Evolutionary conservation across 2,329 filamentous ascomycete genomes (phyloP).

Genomic region (Nemania sp.): DNA sequence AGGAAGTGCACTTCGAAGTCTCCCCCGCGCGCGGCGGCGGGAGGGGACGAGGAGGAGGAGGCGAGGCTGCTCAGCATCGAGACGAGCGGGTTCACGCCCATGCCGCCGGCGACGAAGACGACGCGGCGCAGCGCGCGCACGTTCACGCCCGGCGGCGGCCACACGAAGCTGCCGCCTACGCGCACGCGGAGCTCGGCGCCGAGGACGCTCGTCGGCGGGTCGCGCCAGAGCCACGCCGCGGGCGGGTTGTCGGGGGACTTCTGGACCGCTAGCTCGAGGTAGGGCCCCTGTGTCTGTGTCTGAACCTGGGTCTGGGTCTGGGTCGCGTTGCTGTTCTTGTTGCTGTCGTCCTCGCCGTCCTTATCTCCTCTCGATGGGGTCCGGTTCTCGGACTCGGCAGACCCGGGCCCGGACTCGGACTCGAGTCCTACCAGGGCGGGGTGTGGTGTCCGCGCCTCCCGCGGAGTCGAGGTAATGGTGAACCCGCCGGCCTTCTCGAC

Average conservation of each 20-base stretch:
- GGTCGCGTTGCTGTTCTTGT: background rate
- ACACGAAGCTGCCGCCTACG: slow-evolving; percentile 81
- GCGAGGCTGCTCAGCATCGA: slow-evolving; percentile 69
- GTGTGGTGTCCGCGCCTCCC: slow-evolving; percentile 48
- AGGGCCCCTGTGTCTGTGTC: slow-evolving; percentile 38
- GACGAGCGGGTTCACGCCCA: slow-evolving; percentile 81
- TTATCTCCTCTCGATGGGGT: no score
- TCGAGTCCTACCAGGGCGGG: background rate
- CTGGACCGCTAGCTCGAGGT: slow-evolving; percentile 81
- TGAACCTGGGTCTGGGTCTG: no score
- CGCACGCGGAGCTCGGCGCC: slow-evolving; percentile 66
- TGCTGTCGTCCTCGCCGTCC: background rate
- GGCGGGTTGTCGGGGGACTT: slow-evolving; percentile 70
- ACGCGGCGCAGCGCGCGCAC: slow-evolving; percentile 56
- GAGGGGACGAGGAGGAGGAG: background rate
- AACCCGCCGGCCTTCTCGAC: slow-evolving; percentile 78
- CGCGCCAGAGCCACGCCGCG: slow-evolving; percentile 76
- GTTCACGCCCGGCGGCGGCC: slow-evolving; percentile 64
- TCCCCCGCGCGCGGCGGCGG: background rate
- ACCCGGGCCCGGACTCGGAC: background rate
- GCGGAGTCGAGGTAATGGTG: slow-evolving; percentile 80
- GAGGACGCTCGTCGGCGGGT: slow-evolving; percentile 58
- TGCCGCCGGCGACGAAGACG: slow-evolving; percentile 79
- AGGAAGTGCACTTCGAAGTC: slow-evolving; percentile 59
- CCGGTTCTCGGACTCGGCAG: background rate